These are phyloP conservation scores for Gastrodia elata DNA, from an alignment of 106 monocot genomes.

Conservation along the genomic window DNA sequence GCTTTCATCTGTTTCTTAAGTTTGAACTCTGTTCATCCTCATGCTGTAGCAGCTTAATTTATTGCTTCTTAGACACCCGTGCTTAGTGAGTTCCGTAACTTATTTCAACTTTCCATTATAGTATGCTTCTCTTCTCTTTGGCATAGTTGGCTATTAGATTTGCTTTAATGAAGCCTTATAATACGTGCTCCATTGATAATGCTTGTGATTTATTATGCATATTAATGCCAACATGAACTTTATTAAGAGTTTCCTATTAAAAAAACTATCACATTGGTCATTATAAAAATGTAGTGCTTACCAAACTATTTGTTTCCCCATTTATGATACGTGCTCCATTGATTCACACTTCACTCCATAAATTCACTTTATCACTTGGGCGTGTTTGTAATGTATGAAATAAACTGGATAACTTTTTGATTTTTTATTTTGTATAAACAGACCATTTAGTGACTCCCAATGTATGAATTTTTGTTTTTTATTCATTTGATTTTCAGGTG, in stretches of 20 bases:
- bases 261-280: neutral
- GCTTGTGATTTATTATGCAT: neutral
- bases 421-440: neutral
- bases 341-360: no score
- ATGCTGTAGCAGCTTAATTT: neutral
- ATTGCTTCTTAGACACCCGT: neutral
- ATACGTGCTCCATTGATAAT: neutral
- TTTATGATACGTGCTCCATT: no score
- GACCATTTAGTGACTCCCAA: neutral
- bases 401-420: neutral
- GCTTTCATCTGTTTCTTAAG: neutral
- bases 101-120: neutral
- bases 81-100: neutral
- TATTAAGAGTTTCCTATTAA: neutral
- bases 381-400: neutral
- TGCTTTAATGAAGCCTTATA: neutral
- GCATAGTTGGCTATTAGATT: neutral
- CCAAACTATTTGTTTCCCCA: no score
- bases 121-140: neutral
- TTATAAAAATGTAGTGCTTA: neutral
- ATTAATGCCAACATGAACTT: neutral
- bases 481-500: neutral
- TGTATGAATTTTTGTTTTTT: neutral
- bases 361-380: neutral
- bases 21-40: neutral